Evolutionary conservation across 352 stramenopile genomes (phyloP).

Genomic region (Phytophthora sp.): DNA sequence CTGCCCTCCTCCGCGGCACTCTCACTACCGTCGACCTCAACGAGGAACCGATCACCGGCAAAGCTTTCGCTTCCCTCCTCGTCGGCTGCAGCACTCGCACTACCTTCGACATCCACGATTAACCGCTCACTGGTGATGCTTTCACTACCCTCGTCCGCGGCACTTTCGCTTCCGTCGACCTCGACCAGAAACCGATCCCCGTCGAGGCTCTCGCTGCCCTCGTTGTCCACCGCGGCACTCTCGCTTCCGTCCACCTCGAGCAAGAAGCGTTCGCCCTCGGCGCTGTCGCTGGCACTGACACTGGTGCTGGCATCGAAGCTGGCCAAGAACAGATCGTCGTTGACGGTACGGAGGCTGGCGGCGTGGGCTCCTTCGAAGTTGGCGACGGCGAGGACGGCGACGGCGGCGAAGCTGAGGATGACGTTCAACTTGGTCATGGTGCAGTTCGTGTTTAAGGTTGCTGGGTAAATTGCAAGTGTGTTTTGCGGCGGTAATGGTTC

Average conservation of each 20-base stretch:
- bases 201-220: constrained; percentile 13
- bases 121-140: constrained; percentile 2
- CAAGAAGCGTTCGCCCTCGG: constrained; percentile 20
- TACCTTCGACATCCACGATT: constrained; percentile 3
- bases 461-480: too few species aligned
- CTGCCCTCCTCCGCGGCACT: not conserved
- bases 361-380: constrained; percentile 13
- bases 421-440: constrained; percentile 35
- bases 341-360: constrained; percentile 9
- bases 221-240: not conserved
- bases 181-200: constrained; percentile 13
- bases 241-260: constrained; percentile 22
- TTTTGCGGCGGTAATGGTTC: too few species aligned
- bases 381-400: constrained; percentile 9
- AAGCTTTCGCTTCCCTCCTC: too few species aligned
- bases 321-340: not conserved
- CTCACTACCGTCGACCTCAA: not conserved
- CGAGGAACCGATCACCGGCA: too few species aligned
- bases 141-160: not conserved
- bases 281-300: constrained; percentile 6
- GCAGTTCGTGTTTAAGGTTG: too few species aligned
- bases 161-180: constrained; percentile 2
- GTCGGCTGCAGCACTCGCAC: too few species aligned
- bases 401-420: constrained; percentile 25
- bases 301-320: constrained; percentile 8